These are phyloP conservation scores for Rhynchospora tenuis DNA, from an alignment of 176 grass and related monocot species.

Conservation along the genomic window DNA sequence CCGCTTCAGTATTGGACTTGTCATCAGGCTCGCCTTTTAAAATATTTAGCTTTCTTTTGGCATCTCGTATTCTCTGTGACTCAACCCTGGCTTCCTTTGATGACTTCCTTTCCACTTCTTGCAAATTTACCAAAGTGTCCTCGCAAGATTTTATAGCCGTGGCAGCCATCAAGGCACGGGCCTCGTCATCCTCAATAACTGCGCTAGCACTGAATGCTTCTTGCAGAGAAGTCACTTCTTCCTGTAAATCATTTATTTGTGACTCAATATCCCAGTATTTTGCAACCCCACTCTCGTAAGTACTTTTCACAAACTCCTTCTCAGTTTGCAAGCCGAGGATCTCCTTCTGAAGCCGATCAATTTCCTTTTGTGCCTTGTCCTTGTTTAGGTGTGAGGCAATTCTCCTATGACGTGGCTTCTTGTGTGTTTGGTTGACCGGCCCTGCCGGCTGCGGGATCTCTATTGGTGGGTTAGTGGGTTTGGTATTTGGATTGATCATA, in stretches of 20 bases:
- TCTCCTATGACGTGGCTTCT: slow-evolving; percentile 41
- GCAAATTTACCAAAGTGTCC: slow-evolving; percentile 64
- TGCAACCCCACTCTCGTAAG: slow-evolving; percentile 46
- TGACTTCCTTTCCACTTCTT: slow-evolving; percentile 47
- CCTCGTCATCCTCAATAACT: slow-evolving; percentile 77
- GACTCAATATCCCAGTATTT: slow-evolving; percentile 77
- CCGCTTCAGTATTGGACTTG: not conserved
- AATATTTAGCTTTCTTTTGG: slow-evolving; percentile 51
- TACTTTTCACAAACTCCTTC: slow-evolving; percentile 77
- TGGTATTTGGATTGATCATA: slow-evolving; percentile 41
- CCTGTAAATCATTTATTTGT: slow-evolving; percentile 54
- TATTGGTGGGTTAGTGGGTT: slow-evolving; percentile 31
- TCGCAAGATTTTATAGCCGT: slow-evolving; percentile 73
- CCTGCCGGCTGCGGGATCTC: slow-evolving; percentile 25
- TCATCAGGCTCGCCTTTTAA: slow-evolving; percentile 41
- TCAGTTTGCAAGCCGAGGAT: slow-evolving; percentile 70
- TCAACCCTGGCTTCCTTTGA: slow-evolving; percentile 47
- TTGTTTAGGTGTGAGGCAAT: slow-evolving; percentile 53
- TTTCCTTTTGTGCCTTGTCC: slow-evolving; percentile 64
- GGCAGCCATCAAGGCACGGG: slow-evolving; percentile 79
- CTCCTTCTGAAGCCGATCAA: slow-evolving; percentile 71
- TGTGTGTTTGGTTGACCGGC: slow-evolving; percentile 20
- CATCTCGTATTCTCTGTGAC: slow-evolving; percentile 43
- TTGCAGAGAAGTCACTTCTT: slow-evolving; percentile 67
- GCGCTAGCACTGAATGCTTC: slow-evolving; percentile 57